Percentiles rank a stretch among this genome's conserved stretches.
phyloP scores from a whole-genome alignment of 2,329 filamentous ascomycete species.

The Drechslerella coelobrocha region DNA sequence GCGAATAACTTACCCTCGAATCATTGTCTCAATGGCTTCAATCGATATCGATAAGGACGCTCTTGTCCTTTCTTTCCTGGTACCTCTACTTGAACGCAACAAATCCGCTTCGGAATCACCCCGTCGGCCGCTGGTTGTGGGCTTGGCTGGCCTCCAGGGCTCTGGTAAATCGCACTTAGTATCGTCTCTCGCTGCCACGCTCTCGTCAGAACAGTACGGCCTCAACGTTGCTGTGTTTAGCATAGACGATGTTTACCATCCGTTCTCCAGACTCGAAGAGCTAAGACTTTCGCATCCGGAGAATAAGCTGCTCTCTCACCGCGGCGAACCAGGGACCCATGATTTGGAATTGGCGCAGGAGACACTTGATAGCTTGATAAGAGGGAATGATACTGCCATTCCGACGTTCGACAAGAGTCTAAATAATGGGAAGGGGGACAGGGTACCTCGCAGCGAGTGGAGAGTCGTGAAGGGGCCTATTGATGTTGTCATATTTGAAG shows the following conservation, averaged over 20 bases:
- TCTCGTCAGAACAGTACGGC: constrained; percentile 62
- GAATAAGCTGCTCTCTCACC: constrained; percentile 80
- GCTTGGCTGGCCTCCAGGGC: constrained; percentile 89
- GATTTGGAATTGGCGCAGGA: constrained; percentile 69
- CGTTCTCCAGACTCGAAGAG: constrained; percentile 70
- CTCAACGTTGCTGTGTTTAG: constrained; percentile 75
- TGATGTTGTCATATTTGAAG: constrained; percentile 79
- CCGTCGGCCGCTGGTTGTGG: constrained; percentile 74
- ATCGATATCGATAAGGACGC: constrained; percentile 11
- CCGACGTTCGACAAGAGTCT: constrained; percentile 85
- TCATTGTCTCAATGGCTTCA: background rate
- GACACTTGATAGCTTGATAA: constrained; percentile 14
- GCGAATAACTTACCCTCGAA: too few relatives aligned
- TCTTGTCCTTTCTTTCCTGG: constrained; percentile 13
- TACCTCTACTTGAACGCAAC: constrained; percentile 15
- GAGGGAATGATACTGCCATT: constrained; percentile 63
- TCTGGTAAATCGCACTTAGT: constrained; percentile 91
- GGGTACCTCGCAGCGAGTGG: constrained; percentile 70
- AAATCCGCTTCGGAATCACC: background rate
- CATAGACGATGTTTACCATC: constrained; percentile 89
- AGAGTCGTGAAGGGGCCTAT: constrained; percentile 63
- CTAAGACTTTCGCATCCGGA: constrained; percentile 70
- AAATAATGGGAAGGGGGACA: constrained; percentile 77
- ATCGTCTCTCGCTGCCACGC: constrained; percentile 67
- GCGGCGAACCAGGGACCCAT: constrained; percentile 84